These are phyloP conservation scores for Passalora sequoiae DNA, from an alignment of 2,329 filamentous ascomycete genomes.

Conservation along the genomic window DNA sequence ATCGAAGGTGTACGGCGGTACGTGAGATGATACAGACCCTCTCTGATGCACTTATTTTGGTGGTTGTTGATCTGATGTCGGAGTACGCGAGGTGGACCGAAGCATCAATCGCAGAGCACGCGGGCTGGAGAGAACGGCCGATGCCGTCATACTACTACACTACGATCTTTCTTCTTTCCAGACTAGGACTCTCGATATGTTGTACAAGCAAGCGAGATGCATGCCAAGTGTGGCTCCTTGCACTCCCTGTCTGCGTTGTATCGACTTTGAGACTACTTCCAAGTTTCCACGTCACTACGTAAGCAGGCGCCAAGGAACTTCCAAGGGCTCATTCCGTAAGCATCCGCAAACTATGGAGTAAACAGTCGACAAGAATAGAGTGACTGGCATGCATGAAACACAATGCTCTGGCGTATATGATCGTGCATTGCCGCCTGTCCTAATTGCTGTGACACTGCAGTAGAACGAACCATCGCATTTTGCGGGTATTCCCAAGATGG, in stretches of 20 bases:
- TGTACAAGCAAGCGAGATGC: background rate
- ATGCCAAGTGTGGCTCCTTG: constrained; percentile 3
- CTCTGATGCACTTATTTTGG: background rate
- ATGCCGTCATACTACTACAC: too few species aligned
- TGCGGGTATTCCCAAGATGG: constrained; percentile 12
- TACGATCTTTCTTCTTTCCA: too few species aligned
- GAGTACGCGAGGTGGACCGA: background rate
- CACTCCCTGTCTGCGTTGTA: too few species aligned
- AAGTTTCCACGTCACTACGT: too few species aligned
- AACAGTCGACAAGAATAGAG: constrained; percentile 8
- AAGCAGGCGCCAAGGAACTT: too few species aligned
- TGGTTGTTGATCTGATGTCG: constrained; percentile 1
- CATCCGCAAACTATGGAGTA: background rate
- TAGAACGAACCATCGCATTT: background rate
- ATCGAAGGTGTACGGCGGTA: background rate
- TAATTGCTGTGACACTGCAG: constrained; percentile 17
- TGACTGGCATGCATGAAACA: too few species aligned
- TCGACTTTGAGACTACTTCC: too few species aligned
- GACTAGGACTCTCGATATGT: background rate
- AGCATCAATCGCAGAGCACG: background rate
- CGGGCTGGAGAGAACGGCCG: background rate
- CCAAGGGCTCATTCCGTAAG: too few species aligned
- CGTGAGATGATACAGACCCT: background rate
- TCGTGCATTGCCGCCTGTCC: constrained; percentile 4
- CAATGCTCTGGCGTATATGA: constrained; percentile 1